Percentiles rank a stretch among this genome's conserved stretches.
phyloP scores from a whole-genome alignment of 257 asterid species.

The Rubia yunnanensis region DNA sequence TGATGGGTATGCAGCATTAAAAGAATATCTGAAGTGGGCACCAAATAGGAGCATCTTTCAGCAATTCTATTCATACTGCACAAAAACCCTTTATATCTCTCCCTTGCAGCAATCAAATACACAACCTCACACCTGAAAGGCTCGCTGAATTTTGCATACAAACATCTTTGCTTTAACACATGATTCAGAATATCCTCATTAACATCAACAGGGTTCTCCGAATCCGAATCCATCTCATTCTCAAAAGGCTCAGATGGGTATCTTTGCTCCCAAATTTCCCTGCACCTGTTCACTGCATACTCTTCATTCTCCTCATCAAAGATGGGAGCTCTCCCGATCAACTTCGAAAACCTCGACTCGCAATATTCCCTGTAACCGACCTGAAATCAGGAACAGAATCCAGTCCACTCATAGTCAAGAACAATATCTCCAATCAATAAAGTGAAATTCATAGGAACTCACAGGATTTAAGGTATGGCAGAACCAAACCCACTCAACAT shows the following conservation, averaged over 20 bases:
- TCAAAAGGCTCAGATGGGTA: constrained; percentile 73
- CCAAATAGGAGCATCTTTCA: constrained; percentile 41
- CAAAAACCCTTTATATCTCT: constrained; percentile 62
- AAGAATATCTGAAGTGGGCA: constrained; percentile 78
- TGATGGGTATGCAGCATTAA: constrained; percentile 82
- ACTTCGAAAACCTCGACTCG: constrained; percentile 62
- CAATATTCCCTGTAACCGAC: constrained; percentile 62
- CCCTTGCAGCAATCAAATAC: constrained; percentile 70
- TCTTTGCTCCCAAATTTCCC: constrained; percentile 52
- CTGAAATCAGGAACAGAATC: constrained; percentile 23
- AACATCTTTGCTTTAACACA: constrained; percentile 41
- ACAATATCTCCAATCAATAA: neutral
- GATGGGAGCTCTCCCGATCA: constrained; percentile 61
- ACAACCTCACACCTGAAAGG: constrained; percentile 69
- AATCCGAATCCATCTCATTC: constrained; percentile 32
- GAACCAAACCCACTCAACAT: constrained; percentile 94
- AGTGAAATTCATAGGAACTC: constrained; percentile 2
- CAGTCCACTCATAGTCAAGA: neutral
- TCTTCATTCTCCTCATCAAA: constrained; percentile 79
- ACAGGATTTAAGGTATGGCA: constrained; percentile 81
- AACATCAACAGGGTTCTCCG: constrained; percentile 6
- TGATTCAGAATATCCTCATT: constrained; percentile 45
- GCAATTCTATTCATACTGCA: constrained; percentile 51
- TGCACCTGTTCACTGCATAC: constrained; percentile 75
- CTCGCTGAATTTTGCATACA: constrained; percentile 38